phyloP scores from a whole-genome alignment of 2,329 filamentous ascomycete species.

The Tolypocladium ovalisporum region DNA sequence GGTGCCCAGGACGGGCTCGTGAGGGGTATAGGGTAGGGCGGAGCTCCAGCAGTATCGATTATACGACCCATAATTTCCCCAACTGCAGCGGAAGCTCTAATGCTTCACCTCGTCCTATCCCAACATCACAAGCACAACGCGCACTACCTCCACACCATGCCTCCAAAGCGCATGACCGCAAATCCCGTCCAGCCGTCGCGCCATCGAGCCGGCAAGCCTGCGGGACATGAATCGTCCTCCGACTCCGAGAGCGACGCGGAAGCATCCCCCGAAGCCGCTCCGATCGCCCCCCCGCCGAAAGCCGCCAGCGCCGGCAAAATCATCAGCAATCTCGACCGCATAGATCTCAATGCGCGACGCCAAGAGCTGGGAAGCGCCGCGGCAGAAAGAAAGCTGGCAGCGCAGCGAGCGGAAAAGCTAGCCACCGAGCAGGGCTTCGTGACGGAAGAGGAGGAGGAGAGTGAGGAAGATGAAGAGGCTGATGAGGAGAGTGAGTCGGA shows the following conservation, averaged over 20 bases:
- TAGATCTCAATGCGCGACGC: constrained; percentile 38
- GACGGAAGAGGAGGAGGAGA: constrained; percentile 40
- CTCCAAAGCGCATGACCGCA: constrained; percentile 83
- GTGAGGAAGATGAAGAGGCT: constrained; percentile 24
- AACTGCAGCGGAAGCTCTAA: neutral
- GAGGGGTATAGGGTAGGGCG: neutral
- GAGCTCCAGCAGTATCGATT: neutral
- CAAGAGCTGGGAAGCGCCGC: constrained; percentile 31
- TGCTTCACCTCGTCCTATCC: neutral
- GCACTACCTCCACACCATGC: constrained; percentile 30
- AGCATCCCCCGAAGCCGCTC: constrained; percentile 14
- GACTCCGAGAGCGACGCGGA: constrained; percentile 38
- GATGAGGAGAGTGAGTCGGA: constrained; percentile 29
- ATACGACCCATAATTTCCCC: neutral
- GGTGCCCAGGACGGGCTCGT: neutral
- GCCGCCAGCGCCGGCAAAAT: constrained; percentile 45
- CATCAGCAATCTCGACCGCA: constrained; percentile 39
- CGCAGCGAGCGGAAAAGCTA: constrained; percentile 36
- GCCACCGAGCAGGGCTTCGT: constrained; percentile 53
- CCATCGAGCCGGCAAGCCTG: constrained; percentile 75
- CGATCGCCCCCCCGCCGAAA: constrained; percentile 45
- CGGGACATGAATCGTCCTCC: constrained; percentile 42
- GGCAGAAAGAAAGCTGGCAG: constrained; percentile 35
- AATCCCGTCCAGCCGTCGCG: constrained; percentile 74
- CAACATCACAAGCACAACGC: neutral